phyloP scores from a whole-genome alignment of 768 basidiomycete genomes.

The Strobilomyces echinocephalus region DNA sequence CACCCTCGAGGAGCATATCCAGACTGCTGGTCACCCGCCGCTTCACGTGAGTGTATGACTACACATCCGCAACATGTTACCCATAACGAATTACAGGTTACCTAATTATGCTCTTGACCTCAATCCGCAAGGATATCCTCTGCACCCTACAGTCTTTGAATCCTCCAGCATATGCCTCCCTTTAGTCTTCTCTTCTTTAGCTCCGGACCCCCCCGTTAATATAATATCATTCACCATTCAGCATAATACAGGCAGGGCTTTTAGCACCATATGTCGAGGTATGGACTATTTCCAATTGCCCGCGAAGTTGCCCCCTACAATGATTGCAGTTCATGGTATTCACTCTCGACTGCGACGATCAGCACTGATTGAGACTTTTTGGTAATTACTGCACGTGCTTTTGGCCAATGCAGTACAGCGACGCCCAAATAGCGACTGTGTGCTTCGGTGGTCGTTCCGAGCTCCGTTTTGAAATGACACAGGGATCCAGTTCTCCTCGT shows the following conservation, averaged over 20 bases:
- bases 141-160: not conserved
- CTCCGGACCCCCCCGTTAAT: not conserved
- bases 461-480: not conserved
- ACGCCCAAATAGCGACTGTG: not conserved
- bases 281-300: constrained; percentile 3
- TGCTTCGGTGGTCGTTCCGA: not conserved
- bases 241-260: not conserved
- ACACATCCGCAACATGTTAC: not conserved
- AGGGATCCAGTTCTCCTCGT: not conserved
- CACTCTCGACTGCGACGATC: not conserved
- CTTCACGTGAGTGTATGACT: not conserved
- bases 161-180: not conserved
- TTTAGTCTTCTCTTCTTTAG: not conserved
- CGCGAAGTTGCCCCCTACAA: not conserved
- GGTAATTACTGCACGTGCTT: not conserved
- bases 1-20: not conserved
- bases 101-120: not conserved
- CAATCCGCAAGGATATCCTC: not conserved
- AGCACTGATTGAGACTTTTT: not conserved
- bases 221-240: not conserved
- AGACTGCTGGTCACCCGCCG: not conserved
- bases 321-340: not conserved
- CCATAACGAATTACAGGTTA: not conserved
- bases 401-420: not conserved
- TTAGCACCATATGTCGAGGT: constrained; percentile 2